Base-by-base conservation (phyloP, 1,284 basidiomycete genomes). In the Malassezia cuniculi region DNA sequence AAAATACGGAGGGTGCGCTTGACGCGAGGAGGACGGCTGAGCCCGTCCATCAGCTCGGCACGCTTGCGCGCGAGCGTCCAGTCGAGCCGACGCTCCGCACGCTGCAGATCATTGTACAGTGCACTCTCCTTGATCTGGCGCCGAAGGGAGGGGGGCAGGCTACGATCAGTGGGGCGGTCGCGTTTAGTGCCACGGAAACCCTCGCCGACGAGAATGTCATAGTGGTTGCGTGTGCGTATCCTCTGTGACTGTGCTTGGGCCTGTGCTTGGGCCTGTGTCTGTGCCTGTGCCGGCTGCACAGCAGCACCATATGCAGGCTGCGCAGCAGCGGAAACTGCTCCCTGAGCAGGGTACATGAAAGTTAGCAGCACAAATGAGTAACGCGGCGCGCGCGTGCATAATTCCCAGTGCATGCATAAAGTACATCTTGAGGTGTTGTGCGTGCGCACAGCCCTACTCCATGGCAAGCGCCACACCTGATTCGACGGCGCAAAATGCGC, bases 21-120 rank as follows among this genome's bases (percentile, higher is more conserved):
- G 39, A 82, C 71, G 50, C 69, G 64, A 5, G 69, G 60, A 6
- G 71, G 68, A 44, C 70, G 49, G 31, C 54, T 54, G 37, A 62
- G 41, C 4, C 52, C 52, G 21, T 66, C 62, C 27, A 54, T 54
- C 7, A 66, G 78, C 63, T 95, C 90, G 9, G 82, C 81, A 51
- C 77, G 78, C 68, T 93, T 93, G 52, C 90, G 74, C 54, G 79
- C 78, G 69, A 93, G 79, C 5, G 85, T 90, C 90, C 90, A 95
- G 69, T 95, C 89, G 8, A 95, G 73, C 66, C 81, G 83, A 48
- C 82, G 76, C 69, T 94, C 89, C 75, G 85, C 82, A 46, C 82
- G 79, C 31, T 89, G 71, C 21, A 95, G 72, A 57, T 83, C 78
- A 42, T 78, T 75, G 69, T 94, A 95, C 74, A 90, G 82, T 38